Base-by-base conservation (phyloP, 2,329 filamentous ascomycete species). In the Xenosphaeropsis pyriputrescens region DNA sequence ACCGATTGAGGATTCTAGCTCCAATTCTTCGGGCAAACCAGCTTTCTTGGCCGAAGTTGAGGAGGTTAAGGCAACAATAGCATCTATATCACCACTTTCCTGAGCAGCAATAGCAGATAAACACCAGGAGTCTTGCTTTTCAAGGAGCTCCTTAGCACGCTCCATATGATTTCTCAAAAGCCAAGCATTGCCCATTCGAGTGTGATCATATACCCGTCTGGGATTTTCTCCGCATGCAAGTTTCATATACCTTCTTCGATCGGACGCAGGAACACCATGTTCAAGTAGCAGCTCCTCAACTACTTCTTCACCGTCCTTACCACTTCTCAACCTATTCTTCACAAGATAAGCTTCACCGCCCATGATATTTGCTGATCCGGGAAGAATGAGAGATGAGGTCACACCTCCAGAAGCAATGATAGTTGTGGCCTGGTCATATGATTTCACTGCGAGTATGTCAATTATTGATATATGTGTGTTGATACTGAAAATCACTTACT, bases 171-270 rank as follows among this genome's bases (percentile, higher is more conserved):
- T 49, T 5, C 62, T 51, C 29, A 64, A 50, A 13, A 56, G 47
- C 49, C 53, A 64, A 1, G 58, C 56, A 40, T 58, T 56, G 2
- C 58, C 61, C 49, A 63, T 58, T 17, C 61, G 54, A 3, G 54
- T 58, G 35, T 62, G 57, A 4, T 47, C 47, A 43, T 63, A 62
- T 1, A 53, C 41, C 0, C 40, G 26, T 39, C 55, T 59, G n/a
- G 61, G 60, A 41, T 65, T 66, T 46, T 65, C 63, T 7, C 63
- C 63, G 42, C 61, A 61, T 1, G 62, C 63, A 56, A 65, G 61
- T 46, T 65, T 65, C 52, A 65, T 58, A 43, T 62, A 64, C 19
- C 51, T 41, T 33, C 50, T 43, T 35, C 59, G 52, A 18, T 58
- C 49, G 7, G 43, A 39, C 11, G 42, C 17, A 1, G 55, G 51